Percentiles rank a stretch among this genome's conserved stretches.
These are phyloP conservation scores for Trichosporon coremiiforme DNA, from an alignment of 1,284 basidiomycete species.

Conservation along the genomic window DNA sequence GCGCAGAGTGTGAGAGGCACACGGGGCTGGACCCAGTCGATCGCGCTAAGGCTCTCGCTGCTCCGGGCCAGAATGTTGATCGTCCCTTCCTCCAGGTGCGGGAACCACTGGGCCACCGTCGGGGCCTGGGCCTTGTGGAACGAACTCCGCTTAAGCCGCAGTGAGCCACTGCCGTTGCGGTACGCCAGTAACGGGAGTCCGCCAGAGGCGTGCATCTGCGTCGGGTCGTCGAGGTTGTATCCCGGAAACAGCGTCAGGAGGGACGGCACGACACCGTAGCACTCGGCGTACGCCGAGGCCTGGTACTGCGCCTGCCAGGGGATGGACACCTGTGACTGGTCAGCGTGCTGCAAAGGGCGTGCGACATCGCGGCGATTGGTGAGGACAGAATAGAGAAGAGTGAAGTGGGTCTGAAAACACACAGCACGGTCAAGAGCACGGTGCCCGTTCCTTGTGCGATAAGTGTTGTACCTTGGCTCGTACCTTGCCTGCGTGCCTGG, in stretches of 20 bases:
- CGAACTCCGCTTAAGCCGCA: slow-evolving; percentile 15
- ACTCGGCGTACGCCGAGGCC: slow-evolving; percentile 41
- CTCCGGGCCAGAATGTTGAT: slow-evolving; percentile 45
- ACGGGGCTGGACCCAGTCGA: slow-evolving; percentile 20
- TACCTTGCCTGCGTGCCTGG: not conserved
- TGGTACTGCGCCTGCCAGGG: slow-evolving; percentile 49
- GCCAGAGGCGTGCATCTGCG: slow-evolving; percentile 36
- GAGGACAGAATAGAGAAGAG: not conserved
- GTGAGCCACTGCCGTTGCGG: slow-evolving; percentile 20
- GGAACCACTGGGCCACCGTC: slow-evolving; percentile 35
- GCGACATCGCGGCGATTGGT: not conserved
- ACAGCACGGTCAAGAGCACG: too few species aligned
- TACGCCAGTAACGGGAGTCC: slow-evolving; percentile 23
- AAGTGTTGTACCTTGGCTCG: not conserved
- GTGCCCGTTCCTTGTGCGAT: not conserved
- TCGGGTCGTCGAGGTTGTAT: slow-evolving; percentile 50
- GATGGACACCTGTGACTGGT: slow-evolving; percentile 44
- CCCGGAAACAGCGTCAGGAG: slow-evolving; percentile 49
- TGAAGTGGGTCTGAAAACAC: not conserved
- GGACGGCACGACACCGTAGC: slow-evolving; percentile 39
- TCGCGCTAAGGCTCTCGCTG: not conserved
- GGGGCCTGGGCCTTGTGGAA: slow-evolving; percentile 3
- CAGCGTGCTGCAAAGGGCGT: not conserved
- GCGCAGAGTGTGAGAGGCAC: slow-evolving; percentile 23
- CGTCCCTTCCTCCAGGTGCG: slow-evolving; percentile 16